These are phyloP conservation scores for Westerdykella aurantiaca DNA, from an alignment of 2,329 filamentous ascomycete species.

Conservation along the genomic window DNA sequence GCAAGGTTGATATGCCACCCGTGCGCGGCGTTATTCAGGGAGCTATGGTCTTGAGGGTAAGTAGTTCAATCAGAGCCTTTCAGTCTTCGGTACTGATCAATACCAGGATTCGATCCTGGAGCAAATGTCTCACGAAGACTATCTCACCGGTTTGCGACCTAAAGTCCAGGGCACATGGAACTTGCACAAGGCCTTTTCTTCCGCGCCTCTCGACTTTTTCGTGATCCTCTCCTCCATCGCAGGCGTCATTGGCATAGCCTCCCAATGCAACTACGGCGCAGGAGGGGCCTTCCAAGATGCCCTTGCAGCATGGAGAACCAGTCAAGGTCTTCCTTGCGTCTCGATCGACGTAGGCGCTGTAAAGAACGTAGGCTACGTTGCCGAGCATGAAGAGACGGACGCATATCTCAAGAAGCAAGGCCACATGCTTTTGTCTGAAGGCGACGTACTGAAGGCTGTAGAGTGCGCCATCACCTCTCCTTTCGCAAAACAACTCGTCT, in stretches of 20 bases:
- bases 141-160: constrained; percentile 10
- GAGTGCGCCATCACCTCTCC: constrained; percentile 2
- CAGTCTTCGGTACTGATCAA: too few relatives aligned
- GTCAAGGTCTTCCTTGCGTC: constrained; percentile 13
- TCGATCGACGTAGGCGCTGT: constrained; percentile 5
- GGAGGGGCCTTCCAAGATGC: constrained; percentile 10
- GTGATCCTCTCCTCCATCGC: constrained; percentile 7
- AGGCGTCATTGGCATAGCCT: constrained; percentile 5
- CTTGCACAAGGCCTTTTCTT: constrained; percentile 9
- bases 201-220: constrained; percentile 11
- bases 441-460: constrained; percentile 3
- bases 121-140: constrained; percentile 5
- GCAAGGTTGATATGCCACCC: constrained; percentile 1
- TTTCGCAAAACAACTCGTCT: constrained; percentile 1
- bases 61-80: too few relatives aligned
- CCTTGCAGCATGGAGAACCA: constrained; percentile 6
- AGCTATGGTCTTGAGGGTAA: constrained; percentile 8
- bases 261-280: constrained; percentile 11
- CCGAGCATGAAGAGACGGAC: neutral
- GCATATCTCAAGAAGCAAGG: neutral
- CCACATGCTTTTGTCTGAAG: constrained; percentile 2
- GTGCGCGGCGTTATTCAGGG: constrained; percentile 13
- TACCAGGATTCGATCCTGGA: neutral
- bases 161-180: constrained; percentile 35
- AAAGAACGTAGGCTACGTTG: constrained; percentile 6